Conservation (phyloP, 768 basidiomycete species). For the Grammothele lineata region DNA sequence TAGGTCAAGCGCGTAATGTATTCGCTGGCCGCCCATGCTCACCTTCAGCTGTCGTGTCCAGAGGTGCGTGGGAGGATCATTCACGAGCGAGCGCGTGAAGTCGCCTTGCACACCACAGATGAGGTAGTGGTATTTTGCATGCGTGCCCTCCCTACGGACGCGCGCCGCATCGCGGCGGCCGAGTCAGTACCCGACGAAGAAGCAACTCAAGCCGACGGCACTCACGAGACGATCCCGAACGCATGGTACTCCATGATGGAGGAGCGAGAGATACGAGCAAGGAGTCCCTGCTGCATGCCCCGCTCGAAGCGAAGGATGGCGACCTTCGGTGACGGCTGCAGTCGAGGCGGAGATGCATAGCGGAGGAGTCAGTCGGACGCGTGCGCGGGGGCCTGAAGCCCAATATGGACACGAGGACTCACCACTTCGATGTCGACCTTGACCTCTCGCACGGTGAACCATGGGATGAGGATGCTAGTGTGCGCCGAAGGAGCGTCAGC, state of each 20-base stretch:
- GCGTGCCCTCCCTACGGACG: constrained; percentile 32
- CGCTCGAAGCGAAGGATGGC: constrained; percentile 38
- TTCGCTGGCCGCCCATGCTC: too few relatives aligned
- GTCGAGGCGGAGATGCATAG: too few relatives aligned
- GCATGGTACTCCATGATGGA: constrained; percentile 43
- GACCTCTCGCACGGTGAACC: constrained; percentile 37
- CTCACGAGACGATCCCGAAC: constrained; percentile 38
- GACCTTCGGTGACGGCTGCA: constrained; percentile 39
- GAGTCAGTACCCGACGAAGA: too few relatives aligned
- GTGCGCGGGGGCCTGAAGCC: constrained; percentile 2
- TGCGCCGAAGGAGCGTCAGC: neutral
- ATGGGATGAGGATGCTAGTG: constrained; percentile 34
- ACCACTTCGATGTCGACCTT: constrained; percentile 39
- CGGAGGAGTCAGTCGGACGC: constrained; percentile 1
- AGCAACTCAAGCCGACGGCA: neutral
- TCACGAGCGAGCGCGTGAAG: constrained; percentile 38
- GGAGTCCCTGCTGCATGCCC: constrained; percentile 44
- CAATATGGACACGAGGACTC: constrained; percentile 15
- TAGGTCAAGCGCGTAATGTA: neutral
- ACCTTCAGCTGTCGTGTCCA: constrained; percentile 44
- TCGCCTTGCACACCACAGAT: constrained; percentile 45
- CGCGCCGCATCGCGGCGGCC: too few relatives aligned
- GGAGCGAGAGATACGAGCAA: constrained; percentile 37
- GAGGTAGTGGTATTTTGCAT: constrained; percentile 40
- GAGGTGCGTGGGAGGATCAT: constrained; percentile 35